Percentiles rank a stretch among this genome's conserved stretches.
Evolutionary conservation across 2,329 filamentous ascomycete genomes (phyloP).

Genomic region (Conoideocrella luteorostrata): DNA sequence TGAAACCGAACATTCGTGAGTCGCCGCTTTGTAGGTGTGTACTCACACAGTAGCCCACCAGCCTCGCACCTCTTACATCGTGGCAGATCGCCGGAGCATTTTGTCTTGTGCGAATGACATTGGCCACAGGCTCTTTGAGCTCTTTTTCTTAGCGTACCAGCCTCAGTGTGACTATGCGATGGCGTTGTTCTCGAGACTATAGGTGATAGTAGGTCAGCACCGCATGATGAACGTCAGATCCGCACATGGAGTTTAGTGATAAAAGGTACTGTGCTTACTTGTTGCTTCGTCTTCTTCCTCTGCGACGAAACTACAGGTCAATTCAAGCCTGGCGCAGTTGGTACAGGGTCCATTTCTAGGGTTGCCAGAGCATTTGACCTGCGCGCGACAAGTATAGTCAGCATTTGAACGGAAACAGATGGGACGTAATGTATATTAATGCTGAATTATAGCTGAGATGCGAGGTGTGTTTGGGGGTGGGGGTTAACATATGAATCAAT

Average conservation of each 20-base stretch:
- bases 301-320: conserved; percentile 29
- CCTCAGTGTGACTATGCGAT: conserved; percentile 34
- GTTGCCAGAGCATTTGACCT: conserved; percentile 38
- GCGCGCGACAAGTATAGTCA: conserved; percentile 3
- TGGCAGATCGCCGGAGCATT: conserved; percentile 35
- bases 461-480: too few species aligned
- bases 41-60: conserved; percentile 31
- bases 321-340: conserved; percentile 31
- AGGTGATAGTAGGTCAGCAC: conserved; percentile 7
- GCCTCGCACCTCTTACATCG: conserved; percentile 31
- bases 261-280: too few species aligned
- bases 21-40: conserved; percentile 31
- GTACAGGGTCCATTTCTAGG: conserved; percentile 28
- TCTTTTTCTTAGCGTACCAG: conserved; percentile 33
- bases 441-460: neutral
- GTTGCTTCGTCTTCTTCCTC: conserved; percentile 14
- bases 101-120: conserved; percentile 37
- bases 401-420: neutral
- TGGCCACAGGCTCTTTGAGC: conserved; percentile 36
- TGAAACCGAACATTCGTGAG: conserved; percentile 27
- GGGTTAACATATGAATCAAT: too few species aligned
- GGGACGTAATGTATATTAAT: neutral
- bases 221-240: neutral
- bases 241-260: too few species aligned
- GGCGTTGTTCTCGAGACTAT: conserved; percentile 31